Percentiles rank a stretch among this genome's conserved stretches.
These are phyloP conservation scores for Kodamaea alishanica DNA, from an alignment of 1,139 yeast genomes.

Conservation along the genomic window DNA sequence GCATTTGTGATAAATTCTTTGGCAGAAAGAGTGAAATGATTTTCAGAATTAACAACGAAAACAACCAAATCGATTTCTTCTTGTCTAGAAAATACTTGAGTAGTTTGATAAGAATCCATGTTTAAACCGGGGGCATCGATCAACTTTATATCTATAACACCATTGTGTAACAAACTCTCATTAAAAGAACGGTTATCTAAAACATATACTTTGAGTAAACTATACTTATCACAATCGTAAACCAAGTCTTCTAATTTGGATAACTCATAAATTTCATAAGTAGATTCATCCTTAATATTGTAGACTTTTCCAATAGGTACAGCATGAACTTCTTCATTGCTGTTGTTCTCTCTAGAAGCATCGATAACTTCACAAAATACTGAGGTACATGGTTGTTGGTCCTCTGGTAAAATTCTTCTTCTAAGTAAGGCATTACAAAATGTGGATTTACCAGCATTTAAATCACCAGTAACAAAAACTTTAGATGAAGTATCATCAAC, in stretches of 20 bases:
- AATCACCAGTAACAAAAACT: constrained; percentile 94
- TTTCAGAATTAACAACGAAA: constrained; percentile 94
- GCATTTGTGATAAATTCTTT: constrained; percentile 90
- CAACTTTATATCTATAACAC: constrained; percentile 85
- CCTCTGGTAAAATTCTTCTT: constrained; percentile 81
- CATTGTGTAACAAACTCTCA: constrained; percentile 76
- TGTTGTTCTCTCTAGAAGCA: constrained; percentile 63
- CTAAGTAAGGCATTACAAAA: constrained; percentile 88
- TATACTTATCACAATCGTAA: constrained; percentile 65
- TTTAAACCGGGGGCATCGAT: constrained; percentile 98
- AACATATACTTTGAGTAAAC: constrained; percentile 75
- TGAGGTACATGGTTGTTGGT: constrained; percentile 96
- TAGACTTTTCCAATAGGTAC: constrained; percentile 63
- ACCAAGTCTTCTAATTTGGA: constrained; percentile 66
- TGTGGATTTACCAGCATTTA: constrained; percentile 94
- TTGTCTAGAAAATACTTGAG: constrained; percentile 92
- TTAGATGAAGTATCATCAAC: constrained; percentile 91
- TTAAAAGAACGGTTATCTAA: constrained; percentile 68
- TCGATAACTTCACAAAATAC: constrained; percentile 95
- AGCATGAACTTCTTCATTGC: constrained; percentile 90
- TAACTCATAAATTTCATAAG: constrained; percentile 57
- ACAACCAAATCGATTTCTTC: constrained; percentile 96
- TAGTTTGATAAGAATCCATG: constrained; percentile 89
- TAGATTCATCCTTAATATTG: constrained; percentile 56
- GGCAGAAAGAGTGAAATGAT: constrained; percentile 91